A percentile compares a stretch with the other conserved stretches of the same genome.
These are phyloP conservation scores for Fusarium denticulatum DNA, from an alignment of 2,329 filamentous ascomycete genomes.

Conservation along the genomic window DNA sequence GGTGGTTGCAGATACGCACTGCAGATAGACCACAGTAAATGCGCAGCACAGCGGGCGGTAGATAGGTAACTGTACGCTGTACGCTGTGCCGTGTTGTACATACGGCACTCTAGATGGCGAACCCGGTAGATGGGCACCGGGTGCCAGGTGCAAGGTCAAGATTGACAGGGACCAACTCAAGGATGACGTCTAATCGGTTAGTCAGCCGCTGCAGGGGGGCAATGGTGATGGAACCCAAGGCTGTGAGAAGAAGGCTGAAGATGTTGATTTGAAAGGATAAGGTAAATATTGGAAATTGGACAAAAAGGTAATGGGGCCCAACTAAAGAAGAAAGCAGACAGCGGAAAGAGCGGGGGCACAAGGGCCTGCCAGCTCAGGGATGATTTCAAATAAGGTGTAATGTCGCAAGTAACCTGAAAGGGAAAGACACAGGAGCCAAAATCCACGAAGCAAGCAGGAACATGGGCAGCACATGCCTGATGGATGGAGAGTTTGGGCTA, in stretches of 20 bases:
- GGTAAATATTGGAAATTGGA: constrained; percentile 34
- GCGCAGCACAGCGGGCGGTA: not conserved
- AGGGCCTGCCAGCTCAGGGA: constrained; percentile 7
- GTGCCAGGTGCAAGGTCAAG: constrained; percentile 21
- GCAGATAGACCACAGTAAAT: constrained; percentile 5
- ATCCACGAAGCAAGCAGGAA: constrained; percentile 4
- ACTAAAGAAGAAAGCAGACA: not conserved
- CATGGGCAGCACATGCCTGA: not conserved
- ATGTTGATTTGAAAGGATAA: constrained; percentile 28
- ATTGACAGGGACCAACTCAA: constrained; percentile 33
- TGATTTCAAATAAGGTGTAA: constrained; percentile 12
- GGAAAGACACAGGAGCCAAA: not conserved
- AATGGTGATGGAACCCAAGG: constrained; percentile 3
- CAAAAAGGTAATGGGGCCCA: constrained; percentile 1
- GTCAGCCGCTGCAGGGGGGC: constrained; percentile 38
- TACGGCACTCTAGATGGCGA: constrained; percentile 18
- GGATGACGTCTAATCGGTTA: constrained; percentile 38
- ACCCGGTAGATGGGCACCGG: constrained; percentile 22
- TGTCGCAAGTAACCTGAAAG: not conserved
- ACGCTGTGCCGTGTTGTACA: not conserved
- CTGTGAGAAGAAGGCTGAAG: constrained; percentile 23
- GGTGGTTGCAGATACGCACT: constrained; percentile 27
- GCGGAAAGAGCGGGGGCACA: constrained; percentile 15
- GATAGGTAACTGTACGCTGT: not conserved
- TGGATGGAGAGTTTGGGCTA: not conserved